Evolutionary conservation across 176 grass and related monocot genomes (phyloP), one percentile per base, ranked within the genome.

Genomic region (Chrysopogon serrulatus): DNA sequence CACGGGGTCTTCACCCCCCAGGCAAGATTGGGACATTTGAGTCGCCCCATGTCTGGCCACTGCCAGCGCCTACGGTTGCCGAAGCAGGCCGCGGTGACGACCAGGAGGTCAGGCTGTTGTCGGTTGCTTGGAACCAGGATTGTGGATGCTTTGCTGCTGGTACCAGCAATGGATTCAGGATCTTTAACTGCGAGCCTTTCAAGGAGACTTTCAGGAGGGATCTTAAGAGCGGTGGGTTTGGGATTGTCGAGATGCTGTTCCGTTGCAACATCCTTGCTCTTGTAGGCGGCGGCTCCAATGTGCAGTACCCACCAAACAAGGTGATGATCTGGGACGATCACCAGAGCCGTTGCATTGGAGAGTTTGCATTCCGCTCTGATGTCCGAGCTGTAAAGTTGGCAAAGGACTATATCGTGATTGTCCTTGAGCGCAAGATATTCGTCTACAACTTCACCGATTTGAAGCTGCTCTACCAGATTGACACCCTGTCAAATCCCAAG

Each of bases 251-350:
- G 79, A 98, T 95, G 95, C 67, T 98, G 51, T 98, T 95, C 84
- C 90, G 92, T 48, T 91, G 88, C 74, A 98, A 98, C 79, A 98
- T 98, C 81, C 79, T 98, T 62, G 95, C 95, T 26, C 93, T 98
- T 83, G 95, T 95, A 14, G 92, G 95, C 3, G 88, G 90, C 8
- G 90, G 84, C 54, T 88, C 95, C 68, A 94, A 95, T 76, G 45
- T 53, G 7, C 84, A 88, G 75, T 98, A 95, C 84, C 95, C 90
- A 1, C 84, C 92, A 1, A 98, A 93, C 81, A 98, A 98, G 88
- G 90, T 98, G 47, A 87, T 98, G 75, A 95, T 98, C 67, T 98
- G 95, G 95, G 95, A 98, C 59, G 95, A 98, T 82, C 90, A 95
- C 61, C 91, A 91, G 76, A 91, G 95, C 74, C 86, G 89, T 68